Evolutionary conservation across 1,139 yeast genomes (phyloP), one percentile per base, ranked within the genome.

Genomic region (Suhomyces choctaworum): DNA sequence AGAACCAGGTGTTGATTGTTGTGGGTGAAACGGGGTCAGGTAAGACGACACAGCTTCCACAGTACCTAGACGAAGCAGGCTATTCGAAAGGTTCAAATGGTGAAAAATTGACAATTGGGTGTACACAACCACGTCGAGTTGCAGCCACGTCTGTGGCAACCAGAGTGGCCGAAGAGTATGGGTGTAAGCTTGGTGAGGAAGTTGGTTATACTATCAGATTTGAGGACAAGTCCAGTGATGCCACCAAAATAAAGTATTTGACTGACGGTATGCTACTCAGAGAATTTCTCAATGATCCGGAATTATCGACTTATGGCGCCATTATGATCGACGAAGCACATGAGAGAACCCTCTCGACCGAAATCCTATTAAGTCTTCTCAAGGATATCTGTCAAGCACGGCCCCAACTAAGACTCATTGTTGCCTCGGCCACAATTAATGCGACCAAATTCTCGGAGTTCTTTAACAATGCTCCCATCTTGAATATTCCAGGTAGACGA

Each of bases 11-110:
- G 22, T 55, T 90, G 25, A 84, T 92, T 27, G 84, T 92, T 30
- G 96, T 92, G 22, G 98, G 98, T 41, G 97, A 92, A 56, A 92
- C 98, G 0, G 98, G 98, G 30, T 89, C 97, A 0, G 98, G 98
- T 49, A 92, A 92, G 51, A 92, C 98, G 0, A 92, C 98, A 0
- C 97, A 92, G 59, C 63, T 92, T 9, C 97, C 97, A 0, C 97
- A 92, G 51, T 92, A 80, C 53, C 64, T 92, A 16, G 76, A 79
- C 47, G 96, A 89, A 52, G 88, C 82, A 13, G 96, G 96, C 0
- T 85, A 81, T 47, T 71, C 88, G 5, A 52, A 62, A 13, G 77
- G 76, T 1, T 42, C 44, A 3, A 21, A 28, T n/a, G 24, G 28
- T 3, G 10, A 27, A 11, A 27, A 24, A n/a, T 42, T 66, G 41